Evolutionary conservation across 495 filamentous ascomycete species (phyloP), one percentile per base, ranked within the genome.

Genomic region (Chaetomium cochliodes): DNA sequence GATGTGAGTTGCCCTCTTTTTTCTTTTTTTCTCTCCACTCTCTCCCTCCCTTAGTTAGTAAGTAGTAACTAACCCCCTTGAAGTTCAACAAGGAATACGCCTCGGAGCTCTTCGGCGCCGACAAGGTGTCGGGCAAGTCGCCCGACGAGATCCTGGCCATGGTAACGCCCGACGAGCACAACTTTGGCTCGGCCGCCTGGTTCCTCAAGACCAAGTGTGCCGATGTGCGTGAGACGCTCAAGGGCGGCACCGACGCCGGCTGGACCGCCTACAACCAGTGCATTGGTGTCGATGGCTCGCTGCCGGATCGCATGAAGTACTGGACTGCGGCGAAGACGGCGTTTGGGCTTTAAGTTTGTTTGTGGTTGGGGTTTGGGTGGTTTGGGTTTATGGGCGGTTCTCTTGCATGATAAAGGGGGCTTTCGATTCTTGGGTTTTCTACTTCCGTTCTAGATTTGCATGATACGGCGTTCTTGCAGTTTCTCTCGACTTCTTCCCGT

Each of bases 151-250:
- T 92, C 11, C 80, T 89, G 18, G 80, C 77, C 8, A 71, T 93
- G 41, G 80, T 94, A 41, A 76, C 79, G 25, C 69, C 72, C 0
- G 82, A 91, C 67, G 72, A 83, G 23, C 86, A 84, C 68, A 88
- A 90, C 73, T 96, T 92, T 74, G 89, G 82, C 3, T 85, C 81
- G 33, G 92, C 83, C 23, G 84, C 86, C 4, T 96, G 92, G 92
- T 94, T 89, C 70, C 65, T 91, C 47, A 84, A 73, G 6, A 88
- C 80, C 2, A 81, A 91, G 73, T 96, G 92, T 75, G 58, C 64
- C 0, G 73, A 69, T 8, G 78, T 87, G 44, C 71, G 80, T 50
- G 20, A 54, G 5, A 76, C 70, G 22, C 77, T 93, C 68, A 75
- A 79, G 66, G 59, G 64, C 13, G 85, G 81, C 2, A 76, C 71